These are phyloP conservation scores for Cadophora sp. DNA, from an alignment of 2,329 filamentous ascomycete genomes.

Conservation along the genomic window DNA sequence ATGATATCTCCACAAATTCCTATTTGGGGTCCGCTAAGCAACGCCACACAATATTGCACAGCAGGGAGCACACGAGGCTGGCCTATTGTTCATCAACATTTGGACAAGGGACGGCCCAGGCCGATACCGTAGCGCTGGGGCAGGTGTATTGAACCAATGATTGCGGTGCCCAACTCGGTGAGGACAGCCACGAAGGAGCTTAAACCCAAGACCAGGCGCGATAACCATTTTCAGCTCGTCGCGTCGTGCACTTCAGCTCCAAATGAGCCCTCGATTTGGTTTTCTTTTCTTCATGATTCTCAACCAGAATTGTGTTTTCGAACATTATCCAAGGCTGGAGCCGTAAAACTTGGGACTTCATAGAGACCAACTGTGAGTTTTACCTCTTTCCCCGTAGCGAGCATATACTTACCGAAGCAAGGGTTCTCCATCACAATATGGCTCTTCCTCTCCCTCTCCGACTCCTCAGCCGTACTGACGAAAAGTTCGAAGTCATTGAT, in stretches of 20 bases:
- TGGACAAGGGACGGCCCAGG: constrained; percentile 14
- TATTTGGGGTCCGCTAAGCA: not conserved
- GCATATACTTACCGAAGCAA: not conserved
- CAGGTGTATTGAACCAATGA: not conserved
- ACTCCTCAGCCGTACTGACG: constrained; percentile 41
- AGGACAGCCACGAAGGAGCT: not conserved
- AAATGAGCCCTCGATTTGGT: not conserved
- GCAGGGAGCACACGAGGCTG: not conserved
- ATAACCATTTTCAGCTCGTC: constrained; percentile 12
- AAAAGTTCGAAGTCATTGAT: constrained; percentile 22
- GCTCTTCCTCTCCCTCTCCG: constrained; percentile 26
- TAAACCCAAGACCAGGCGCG: not conserved
- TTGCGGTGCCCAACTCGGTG: not conserved
- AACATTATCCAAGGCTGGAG: not conserved
- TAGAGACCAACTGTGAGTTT: not conserved
- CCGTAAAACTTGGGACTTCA: not conserved
- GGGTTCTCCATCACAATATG: not conserved
- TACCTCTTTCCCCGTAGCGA: not conserved
- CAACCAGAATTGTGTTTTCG: not conserved
- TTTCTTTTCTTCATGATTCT: not conserved
- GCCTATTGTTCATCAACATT: constrained; percentile 2
- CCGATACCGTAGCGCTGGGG: constrained; percentile 15
- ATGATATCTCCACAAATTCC: not conserved
- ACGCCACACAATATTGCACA: constrained; percentile 11
- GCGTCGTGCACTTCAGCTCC: constrained; percentile 7